Evolutionary conservation across 1,284 basidiomycete species (phyloP).

Genomic region (Heterobasidion occidentale): DNA sequence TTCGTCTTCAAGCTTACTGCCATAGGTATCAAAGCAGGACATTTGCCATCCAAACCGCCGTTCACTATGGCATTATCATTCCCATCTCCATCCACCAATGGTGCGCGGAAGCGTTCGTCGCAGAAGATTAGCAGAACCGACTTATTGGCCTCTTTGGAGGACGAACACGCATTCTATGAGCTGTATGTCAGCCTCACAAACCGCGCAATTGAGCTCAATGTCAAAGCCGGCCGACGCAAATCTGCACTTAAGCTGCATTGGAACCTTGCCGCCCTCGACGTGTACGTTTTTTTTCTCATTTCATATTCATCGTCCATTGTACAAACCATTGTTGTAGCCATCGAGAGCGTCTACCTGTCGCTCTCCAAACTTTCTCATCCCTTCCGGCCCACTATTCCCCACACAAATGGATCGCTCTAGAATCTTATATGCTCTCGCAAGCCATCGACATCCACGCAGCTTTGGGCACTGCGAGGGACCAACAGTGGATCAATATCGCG

Average conservation of each 20-base stretch:
- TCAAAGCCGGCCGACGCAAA: constrained; percentile 72
- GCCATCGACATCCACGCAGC: constrained; percentile 58
- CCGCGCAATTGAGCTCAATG: constrained; percentile 77
- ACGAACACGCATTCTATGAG: constrained; percentile 60
- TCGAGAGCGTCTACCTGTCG: constrained; percentile 52
- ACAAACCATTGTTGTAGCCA: constrained; percentile 35
- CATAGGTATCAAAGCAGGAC: constrained; percentile 65
- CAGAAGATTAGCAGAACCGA: constrained; percentile 53
- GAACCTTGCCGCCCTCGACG: constrained; percentile 77
- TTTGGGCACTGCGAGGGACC: constrained; percentile 47
- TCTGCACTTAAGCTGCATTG: constrained; percentile 81
- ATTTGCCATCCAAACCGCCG: constrained; percentile 66
- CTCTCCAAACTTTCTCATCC: constrained; percentile 64
- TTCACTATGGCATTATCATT: constrained; percentile 46
- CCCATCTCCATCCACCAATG: constrained; percentile 11
- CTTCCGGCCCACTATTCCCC: constrained; percentile 79
- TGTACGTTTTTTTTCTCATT: constrained; percentile 41
- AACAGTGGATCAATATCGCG: constrained; percentile 68
- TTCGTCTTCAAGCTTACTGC: constrained; percentile 60
- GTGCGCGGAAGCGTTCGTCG: constrained; percentile 19
- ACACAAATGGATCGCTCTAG: constrained; percentile 70
- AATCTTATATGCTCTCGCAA: constrained; percentile 66
- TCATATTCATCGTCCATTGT: not conserved
- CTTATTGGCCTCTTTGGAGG: constrained; percentile 53
- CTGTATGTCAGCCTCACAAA: constrained; percentile 71